Conservation (phyloP, 2,329 filamentous ascomycete species). For the Fusarium subglutinans region DNA sequence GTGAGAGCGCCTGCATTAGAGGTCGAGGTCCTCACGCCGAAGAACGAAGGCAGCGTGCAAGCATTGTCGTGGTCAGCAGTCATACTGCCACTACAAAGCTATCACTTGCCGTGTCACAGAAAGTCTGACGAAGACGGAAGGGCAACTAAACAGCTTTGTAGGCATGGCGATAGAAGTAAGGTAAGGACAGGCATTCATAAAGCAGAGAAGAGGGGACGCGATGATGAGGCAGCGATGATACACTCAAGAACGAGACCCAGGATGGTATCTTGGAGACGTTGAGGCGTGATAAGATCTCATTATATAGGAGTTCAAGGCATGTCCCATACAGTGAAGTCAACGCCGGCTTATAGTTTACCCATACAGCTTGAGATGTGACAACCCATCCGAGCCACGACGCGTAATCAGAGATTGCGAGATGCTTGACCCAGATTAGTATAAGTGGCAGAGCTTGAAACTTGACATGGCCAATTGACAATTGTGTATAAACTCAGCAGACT, state of each 20-base stretch:
- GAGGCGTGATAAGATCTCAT: fast-evolving
- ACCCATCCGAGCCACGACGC: neutral
- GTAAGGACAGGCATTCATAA: fast-evolving
- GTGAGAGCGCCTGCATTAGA: neutral
- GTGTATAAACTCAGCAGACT: fast-evolving
- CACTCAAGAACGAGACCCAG: neutral
- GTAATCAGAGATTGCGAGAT: neutral
- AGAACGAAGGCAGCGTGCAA: neutral
- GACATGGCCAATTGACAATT: neutral
- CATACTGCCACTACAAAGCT: neutral
- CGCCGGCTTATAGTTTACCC: fast-evolving
- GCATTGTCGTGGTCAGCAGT: neutral
- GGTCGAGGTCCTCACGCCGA: neutral
- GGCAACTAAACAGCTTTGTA: neutral
- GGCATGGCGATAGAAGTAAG: neutral
- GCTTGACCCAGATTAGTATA: too few relatives aligned
- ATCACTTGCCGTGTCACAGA: too few relatives aligned
- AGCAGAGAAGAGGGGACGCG: neutral
- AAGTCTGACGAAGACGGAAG: neutral
- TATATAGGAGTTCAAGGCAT: too few relatives aligned
- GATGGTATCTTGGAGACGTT: too few relatives aligned
- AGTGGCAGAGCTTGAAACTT: neutral
- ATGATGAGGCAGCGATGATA: neutral
- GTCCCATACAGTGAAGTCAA: neutral
- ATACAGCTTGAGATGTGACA: neutral